phyloP scores from a whole-genome alignment of 2,329 filamentous ascomycete species.

The Plectosphaerella plurivora region DNA sequence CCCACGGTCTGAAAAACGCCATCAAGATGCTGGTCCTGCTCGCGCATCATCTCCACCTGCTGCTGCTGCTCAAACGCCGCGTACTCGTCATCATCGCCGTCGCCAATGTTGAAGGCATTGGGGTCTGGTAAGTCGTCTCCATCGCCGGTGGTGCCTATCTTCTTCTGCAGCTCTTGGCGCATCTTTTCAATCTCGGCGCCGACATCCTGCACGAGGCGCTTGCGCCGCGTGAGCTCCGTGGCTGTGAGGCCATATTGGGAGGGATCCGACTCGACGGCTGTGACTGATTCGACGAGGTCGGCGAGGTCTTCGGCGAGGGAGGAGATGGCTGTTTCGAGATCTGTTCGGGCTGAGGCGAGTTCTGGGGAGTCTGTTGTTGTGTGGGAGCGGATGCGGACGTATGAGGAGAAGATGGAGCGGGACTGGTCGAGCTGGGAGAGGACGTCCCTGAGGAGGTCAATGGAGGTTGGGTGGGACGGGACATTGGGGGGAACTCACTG shows the following conservation, averaged over 20 bases:
- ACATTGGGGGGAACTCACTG: constrained; percentile 41
- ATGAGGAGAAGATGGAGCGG: constrained; percentile 86
- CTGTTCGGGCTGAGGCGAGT: constrained; percentile 70
- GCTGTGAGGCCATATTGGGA: constrained; percentile 81
- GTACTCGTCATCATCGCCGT: constrained; percentile 60
- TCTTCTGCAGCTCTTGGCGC: constrained; percentile 71
- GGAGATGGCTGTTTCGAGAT: constrained; percentile 62
- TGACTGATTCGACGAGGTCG: constrained; percentile 83
- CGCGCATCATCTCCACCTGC: constrained; percentile 86
- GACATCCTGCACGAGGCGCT: constrained; percentile 83
- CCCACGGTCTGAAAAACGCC: constrained; percentile 91
- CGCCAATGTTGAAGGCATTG: constrained; percentile 54
- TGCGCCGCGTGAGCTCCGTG: constrained; percentile 75
- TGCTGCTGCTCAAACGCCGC: constrained; percentile 85
- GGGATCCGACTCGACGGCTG: constrained; percentile 82
- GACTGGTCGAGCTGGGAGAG: constrained; percentile 75
- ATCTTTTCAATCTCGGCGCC: constrained; percentile 85
- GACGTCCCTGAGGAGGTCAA: constrained; percentile 64
- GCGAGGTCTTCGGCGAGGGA: constrained; percentile 77
- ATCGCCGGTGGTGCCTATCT: constrained; percentile 27
- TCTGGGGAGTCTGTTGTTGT: constrained; percentile 73
- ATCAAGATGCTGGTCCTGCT: constrained; percentile 91
- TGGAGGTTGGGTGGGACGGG: neutral
- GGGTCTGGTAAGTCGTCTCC: constrained; percentile 45
- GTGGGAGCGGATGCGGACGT: constrained; percentile 90